Evolutionary conservation across 495 filamentous ascomycete species (phyloP), one percentile per base, ranked within the genome.

Genomic region (Penicillium psychrofluorescens): DNA sequence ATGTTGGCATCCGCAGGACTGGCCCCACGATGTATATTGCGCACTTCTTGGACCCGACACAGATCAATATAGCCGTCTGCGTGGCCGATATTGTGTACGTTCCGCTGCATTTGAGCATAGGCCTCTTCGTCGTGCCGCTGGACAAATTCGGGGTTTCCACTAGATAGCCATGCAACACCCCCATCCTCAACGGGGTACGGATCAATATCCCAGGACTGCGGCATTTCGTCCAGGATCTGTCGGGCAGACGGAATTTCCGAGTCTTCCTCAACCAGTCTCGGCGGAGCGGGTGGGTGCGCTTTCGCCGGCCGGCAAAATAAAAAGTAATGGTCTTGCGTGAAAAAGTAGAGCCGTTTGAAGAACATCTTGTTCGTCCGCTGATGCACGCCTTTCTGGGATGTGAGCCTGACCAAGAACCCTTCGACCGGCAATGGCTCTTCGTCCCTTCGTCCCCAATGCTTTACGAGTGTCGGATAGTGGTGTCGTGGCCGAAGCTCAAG

Each of bases 41-140:
- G 76, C 7, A 85, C 76, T 49, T 76, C 69, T 12, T 63, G 53
- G 12, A 86, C 74, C 40, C 72, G 69, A 36, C 72, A 73, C 11
- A 88, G 61, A 56, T 87, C 76, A 41, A 88, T 78, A 52, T 80
- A 82, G 3, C 84, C 84, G 43, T 88, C 83, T 29, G 79, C 68
- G 39, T 73, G 65, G 32, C 71, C 62, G 15, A 85, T 61, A 15
- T 80, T 83, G 45, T 80, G 71, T 12, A 75, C 55, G 36, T 78
- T 84, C 13, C 84, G 72, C 40, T 80, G 72, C 1, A 71, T 64
- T 49, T 87, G 81, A 27, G 76, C 73, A 40, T 72, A 77, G 2
- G 84, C 84, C 35, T 80, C 76, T 43, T 79, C 72, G 49, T 84
- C 77, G 27, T 77, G 69, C 22, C 56, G 61, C 48, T 68, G 64